Base-by-base conservation (phyloP, 352 stramenopile genomes). In the Phytopythium ostracodes region DNA sequence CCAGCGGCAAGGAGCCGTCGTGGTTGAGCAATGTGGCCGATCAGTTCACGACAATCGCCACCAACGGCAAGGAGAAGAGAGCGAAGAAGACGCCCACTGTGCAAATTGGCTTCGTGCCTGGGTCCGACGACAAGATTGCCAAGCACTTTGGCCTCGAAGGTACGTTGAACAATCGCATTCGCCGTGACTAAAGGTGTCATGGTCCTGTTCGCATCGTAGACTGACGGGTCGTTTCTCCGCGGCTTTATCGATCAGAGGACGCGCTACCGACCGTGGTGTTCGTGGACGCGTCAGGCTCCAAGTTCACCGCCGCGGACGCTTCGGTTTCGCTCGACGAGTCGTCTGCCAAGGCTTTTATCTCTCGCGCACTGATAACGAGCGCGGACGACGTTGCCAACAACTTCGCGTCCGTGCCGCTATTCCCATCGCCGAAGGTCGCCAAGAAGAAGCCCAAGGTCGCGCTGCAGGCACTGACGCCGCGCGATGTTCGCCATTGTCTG, bases 391-490 rank as follows among this genome's bases (percentile, higher is more conserved):
- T 71, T 4, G 70, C 77, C 3, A 53, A 56, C 3, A 53, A 56
- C 0, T 65, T 86, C 38, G 42, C 61, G 18, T 70, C 38, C 2
- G 67, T 94, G 2, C 77, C 81, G 15, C 47, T 76, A 40, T 94
- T 94, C 71, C 81, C 82, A n/a, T 73, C 76, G 17, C 79, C 79
- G 0, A 74, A 89, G 50, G 65, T 84, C n/a, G 72, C 85, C 5
- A 90, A 86, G 72, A 89, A 89, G 71, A 87, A 88, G 62, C 82
- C 82, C 1, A 72, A 72, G 24, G 66, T 85, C 7, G 58, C 75
- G 24, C 52, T 94, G 43, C 65, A 79, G 12, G 65, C 67, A 25
- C 63, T 90, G 18, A 68, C 77, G 36, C 61, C 68, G 33, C 43
- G 59, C 11, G 76, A 67, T 35, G 62, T 83, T 59, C 62, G 59